Base-by-base conservation (phyloP, 2,329 filamentous ascomycete genomes). In the Teratosphaeriaceae sp. region DNA sequence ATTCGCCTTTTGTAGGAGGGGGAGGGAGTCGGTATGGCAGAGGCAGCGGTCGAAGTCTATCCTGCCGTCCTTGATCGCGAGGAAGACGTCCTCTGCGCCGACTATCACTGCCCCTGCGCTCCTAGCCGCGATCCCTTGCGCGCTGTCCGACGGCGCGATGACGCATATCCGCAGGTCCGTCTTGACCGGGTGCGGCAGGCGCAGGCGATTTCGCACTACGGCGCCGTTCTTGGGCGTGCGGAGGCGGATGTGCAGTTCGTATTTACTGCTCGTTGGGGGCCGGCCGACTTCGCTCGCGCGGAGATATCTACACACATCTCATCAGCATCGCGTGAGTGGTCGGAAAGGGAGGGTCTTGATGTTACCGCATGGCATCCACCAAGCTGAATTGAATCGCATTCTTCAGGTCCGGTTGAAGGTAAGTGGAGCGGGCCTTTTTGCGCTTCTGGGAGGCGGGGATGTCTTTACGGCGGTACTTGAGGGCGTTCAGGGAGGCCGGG, bases 271-370 rank as follows among this genome's bases (percentile, higher is more conserved):
- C 2, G 76, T 74, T 2, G 86, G 84, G 38, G 82, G 77, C 41
- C 79, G 79, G 59, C 92, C 90, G 56, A 96, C 89, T 76, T 98
- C 92, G 59, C 84, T 82, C 37, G 92, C 90, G 58, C 88, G 86
- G 52, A 98, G 79, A 63, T 95, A 92, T 62, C 88, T 95, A n/a
- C 6, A 4, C 23, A 20, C 19, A 16, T 22, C 11, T 41, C 11
- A 34, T 12, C 15, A 53, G 21, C 45, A 38, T 29, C 18, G 11
- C 13, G n/a, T 26, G n/a, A 13, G 15, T 34, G 15, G 22, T 13
- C 15, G 16, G 8, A 6, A 19, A 16, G 37, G 22, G 13, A 9
- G 4, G 37, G 22, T 24, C 18, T 36, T 7, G 33, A 35, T 22
- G 29, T 26, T 60, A 88, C 87, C 89, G 80, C 80, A 98, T 92